Conservation (phyloP, 768 basidiomycete genomes). For the Boletus rubroflammeus region DNA sequence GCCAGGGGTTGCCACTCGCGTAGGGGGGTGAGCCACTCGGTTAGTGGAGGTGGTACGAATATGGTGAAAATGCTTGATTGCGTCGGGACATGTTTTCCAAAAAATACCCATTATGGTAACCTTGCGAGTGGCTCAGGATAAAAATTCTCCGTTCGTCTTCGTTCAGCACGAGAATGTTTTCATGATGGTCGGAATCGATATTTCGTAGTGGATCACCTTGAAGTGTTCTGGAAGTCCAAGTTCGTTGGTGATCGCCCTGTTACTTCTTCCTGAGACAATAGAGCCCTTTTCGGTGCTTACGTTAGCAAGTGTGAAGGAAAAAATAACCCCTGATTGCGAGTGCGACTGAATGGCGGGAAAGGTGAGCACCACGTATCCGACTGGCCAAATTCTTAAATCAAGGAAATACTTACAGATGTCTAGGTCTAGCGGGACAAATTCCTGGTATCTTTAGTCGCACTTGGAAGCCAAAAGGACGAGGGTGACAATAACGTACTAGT, state of each 20-base stretch:
- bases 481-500: not conserved
- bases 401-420: not conserved
- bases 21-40: constrained; percentile 25
- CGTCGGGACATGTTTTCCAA: constrained; percentile 11
- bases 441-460: not conserved
- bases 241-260: not conserved
- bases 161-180: not conserved
- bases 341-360: too few relatives aligned
- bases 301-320: not conserved
- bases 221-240: not conserved
- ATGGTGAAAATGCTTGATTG: constrained; percentile 22
- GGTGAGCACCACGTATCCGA: not conserved
- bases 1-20: constrained; percentile 13
- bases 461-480: not conserved
- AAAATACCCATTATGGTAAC: constrained; percentile 7
- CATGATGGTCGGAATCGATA: not conserved
- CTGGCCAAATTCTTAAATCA: too few relatives aligned
- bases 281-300: constrained; percentile 2
- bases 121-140: constrained; percentile 11
- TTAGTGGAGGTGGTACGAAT: constrained; percentile 7
- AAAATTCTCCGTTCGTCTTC: not conserved
- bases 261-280: constrained; percentile 6
- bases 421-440: not conserved
- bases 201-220: not conserved
- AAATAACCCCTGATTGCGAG: not conserved